Evolutionary conservation across 2,329 filamentous ascomycete species (phyloP).

Genomic region (Neocatenulostroma microsporum): DNA sequence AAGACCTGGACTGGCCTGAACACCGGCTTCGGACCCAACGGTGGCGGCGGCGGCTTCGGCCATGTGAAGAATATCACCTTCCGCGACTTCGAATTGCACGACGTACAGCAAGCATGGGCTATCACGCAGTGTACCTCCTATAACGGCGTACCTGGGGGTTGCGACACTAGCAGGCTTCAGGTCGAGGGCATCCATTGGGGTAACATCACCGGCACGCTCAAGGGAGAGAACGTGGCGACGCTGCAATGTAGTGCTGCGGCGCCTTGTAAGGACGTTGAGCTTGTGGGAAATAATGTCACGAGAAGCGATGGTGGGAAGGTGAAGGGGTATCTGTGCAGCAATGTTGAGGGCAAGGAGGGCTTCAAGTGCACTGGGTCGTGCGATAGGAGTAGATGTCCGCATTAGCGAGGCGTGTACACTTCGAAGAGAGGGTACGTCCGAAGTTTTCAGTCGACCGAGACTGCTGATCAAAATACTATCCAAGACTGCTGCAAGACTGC

Average conservation of each 20-base stretch:
- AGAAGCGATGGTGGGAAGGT: conserved; percentile 1
- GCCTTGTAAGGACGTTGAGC: conserved; percentile 24
- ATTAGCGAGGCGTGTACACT: no score
- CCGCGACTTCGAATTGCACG: conserved; percentile 24
- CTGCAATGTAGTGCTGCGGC: conserved; percentile 23
- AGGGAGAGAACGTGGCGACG: conserved; percentile 14
- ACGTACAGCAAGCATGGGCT: conserved; percentile 16
- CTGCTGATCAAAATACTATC: no score
- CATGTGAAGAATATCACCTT: conserved; percentile 32
- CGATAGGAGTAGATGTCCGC: conserved; percentile 1
- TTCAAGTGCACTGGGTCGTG: conserved; percentile 8
- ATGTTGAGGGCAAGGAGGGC: conserved; percentile 7
- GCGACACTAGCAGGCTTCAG: conserved; percentile 32
- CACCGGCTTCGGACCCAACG: conserved; percentile 47
- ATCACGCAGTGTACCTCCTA: conserved; percentile 27
- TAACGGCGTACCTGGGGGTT: conserved; percentile 16
- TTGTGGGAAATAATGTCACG: conserved; percentile 9
- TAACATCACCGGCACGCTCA: conserved; percentile 26
- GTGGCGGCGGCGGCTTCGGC: conserved; percentile 50
- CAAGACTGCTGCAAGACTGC: no score
- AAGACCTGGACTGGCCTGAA: conserved; percentile 52
- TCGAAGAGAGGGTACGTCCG: no score
- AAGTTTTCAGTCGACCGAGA: no score
- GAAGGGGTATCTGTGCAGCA: conserved; percentile 6
- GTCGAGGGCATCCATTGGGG: conserved; percentile 29